Evolutionary conservation across 2,329 filamentous ascomycete species (phyloP), one percentile per base, ranked within the genome.

Genomic region (Tolypocladium ophioglossoides): DNA sequence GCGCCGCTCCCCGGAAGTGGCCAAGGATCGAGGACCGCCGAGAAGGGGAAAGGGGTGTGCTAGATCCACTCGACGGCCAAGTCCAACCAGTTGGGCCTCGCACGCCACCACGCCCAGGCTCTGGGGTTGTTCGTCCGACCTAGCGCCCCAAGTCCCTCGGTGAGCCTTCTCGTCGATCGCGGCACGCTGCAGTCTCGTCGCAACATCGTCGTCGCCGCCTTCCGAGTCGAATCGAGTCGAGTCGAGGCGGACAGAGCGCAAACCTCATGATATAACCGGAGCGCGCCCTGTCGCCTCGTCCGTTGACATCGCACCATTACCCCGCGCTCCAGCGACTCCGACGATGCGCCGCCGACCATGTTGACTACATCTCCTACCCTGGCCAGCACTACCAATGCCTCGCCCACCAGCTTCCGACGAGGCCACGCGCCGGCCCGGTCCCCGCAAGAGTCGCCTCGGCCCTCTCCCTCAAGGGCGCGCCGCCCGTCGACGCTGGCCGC

Each of bases 341-440:
- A 78, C 70, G 67, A 78, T 76, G 75, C 70, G 70, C 68, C 69
- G 69, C 70, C 69, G 72, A 79, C 70, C 74, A 82, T 82, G 79
- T 76, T 82, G 76, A 79, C 78, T 68, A 78, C 77, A 65, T 81
- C 78, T 64, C 78, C 78, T 57, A 70, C 76, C 61, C 70, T 76
- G 64, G 66, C 75, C 66, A 69, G 70, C 64, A 72, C 77, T 61
- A 71, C 75, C 70, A 79, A 74, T 73, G 73, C 75, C 64, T 80
- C 78, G 51, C 77, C 78, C 57, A 69, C 70, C 62, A 73, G 62
- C 69, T 77, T 69, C 67, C 71, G 61, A 61, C 66, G 67, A 64
- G 63, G 64, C 57, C 66, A 57, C 41, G 50, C 62, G 50, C 46
- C 57, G 20, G 55, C 59, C 51, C 47, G 44, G 20, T 64, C 64